Percentiles rank a stretch among this genome's conserved stretches.
Evolutionary conservation across 495 filamentous ascomycete genomes (phyloP).

Genomic region (Talaromyces liani): DNA sequence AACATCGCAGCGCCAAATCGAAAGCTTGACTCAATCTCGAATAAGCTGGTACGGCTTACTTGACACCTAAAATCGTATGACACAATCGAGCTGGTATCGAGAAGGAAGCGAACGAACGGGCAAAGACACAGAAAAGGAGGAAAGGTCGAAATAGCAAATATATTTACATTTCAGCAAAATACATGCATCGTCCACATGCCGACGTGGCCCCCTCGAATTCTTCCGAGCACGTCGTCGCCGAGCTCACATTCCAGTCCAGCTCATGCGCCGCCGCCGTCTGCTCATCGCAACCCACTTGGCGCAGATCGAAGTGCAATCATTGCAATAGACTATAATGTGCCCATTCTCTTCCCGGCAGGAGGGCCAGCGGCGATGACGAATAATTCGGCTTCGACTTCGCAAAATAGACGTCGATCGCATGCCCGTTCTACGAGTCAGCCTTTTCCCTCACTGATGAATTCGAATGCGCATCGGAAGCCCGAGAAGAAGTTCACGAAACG

Average conservation of each 20-base stretch:
- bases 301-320: constrained; percentile 7
- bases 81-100: neutral
- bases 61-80: neutral
- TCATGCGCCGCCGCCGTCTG: constrained; percentile 15
- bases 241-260: constrained; percentile 10
- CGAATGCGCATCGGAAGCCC: constrained; percentile 43
- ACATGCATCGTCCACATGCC: constrained; percentile 28
- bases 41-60: neutral
- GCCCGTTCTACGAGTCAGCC: constrained; percentile 70
- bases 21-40: neutral
- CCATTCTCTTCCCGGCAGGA: constrained; percentile 15
- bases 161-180: neutral
- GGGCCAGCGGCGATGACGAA: constrained; percentile 6
- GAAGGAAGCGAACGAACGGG: neutral
- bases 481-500: constrained; percentile 24
- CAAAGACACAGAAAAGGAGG: neutral
- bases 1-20: neutral
- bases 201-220: constrained; percentile 29
- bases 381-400: constrained; percentile 13
- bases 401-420: constrained; percentile 39
- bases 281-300: constrained; percentile 2
- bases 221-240: constrained; percentile 23
- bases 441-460: constrained; percentile 57
- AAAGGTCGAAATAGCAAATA: neutral
- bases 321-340: constrained; percentile 24